These are phyloP conservation scores for Erodium maritimum DNA, from an alignment of 345 rosid species.

Conservation along the genomic window DNA sequence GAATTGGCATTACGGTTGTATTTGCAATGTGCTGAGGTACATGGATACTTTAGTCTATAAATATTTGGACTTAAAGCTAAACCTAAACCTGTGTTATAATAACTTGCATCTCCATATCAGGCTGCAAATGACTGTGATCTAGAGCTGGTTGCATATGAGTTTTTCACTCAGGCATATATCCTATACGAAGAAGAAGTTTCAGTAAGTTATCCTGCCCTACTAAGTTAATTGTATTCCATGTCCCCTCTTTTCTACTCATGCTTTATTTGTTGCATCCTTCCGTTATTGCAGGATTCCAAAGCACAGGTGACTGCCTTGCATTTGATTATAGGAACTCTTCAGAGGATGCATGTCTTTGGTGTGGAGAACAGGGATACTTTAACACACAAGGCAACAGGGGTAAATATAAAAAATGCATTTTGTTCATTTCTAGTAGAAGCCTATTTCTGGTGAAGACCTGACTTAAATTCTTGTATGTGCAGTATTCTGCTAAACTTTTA, in stretches of 20 bases:
- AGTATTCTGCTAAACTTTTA: slow-evolving; percentile 94
- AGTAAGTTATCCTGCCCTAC: slow-evolving; percentile 38
- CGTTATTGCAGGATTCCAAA: slow-evolving; percentile 61
- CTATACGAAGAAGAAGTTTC: slow-evolving; percentile 95
- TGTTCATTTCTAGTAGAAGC: slow-evolving; percentile 5
- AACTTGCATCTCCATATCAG: slow-evolving; percentile 27
- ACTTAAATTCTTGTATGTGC: slow-evolving; percentile 20
- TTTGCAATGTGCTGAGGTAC: slow-evolving; percentile 98
- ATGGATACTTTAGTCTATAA: background rate
- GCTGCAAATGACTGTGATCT: slow-evolving; percentile 93
- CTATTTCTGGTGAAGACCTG: slow-evolving; percentile 12
- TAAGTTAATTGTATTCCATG: background rate
- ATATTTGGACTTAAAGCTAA: slow-evolving; percentile 9
- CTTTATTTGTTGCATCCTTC: slow-evolving; percentile 11
- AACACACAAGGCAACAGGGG: slow-evolving; percentile 97
- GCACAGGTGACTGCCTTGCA: slow-evolving; percentile 92
- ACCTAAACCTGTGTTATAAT: background rate
- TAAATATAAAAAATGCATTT: slow-evolving; percentile 22
- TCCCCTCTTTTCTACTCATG: background rate
- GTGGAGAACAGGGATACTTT: slow-evolving; percentile 96
- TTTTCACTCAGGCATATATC: slow-evolving; percentile 98
- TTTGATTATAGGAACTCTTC: slow-evolving; percentile 87
- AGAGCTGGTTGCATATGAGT: slow-evolving; percentile 95
- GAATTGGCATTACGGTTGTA: slow-evolving; percentile 76
- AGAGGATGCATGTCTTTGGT: slow-evolving; percentile 96